A percentile compares a stretch with the other conserved stretches of the same genome.
phyloP scores from a whole-genome alignment of 441 rosid genomes.

The Arabidopsis hybrid region DNA sequence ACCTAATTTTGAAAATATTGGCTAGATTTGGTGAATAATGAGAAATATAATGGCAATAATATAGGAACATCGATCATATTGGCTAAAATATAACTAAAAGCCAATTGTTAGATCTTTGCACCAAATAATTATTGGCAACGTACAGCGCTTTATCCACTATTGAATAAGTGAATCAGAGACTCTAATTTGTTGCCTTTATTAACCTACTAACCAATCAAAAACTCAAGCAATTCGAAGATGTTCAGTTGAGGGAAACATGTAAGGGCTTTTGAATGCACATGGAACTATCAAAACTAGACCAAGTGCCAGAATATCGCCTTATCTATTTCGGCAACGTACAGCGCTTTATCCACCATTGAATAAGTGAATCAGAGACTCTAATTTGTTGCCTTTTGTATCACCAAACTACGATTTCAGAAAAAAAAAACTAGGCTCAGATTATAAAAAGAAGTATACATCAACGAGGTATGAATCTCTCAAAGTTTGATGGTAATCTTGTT shows the following conservation, averaged over 20 bases:
- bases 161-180: constrained; percentile 40
- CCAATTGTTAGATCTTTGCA: not conserved
- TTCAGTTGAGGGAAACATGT: not conserved
- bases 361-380: constrained; percentile 47
- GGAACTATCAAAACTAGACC: constrained; percentile 32
- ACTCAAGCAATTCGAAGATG: not conserved
- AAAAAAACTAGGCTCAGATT: constrained; percentile 34
- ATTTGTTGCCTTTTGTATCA: constrained; percentile 31
- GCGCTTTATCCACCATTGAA: constrained; percentile 37
- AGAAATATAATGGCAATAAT: not conserved
- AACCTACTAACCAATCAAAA: not conserved
- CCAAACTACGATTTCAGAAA: not conserved
- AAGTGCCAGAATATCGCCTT: constrained; percentile 41
- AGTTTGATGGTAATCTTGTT: constrained; percentile 49
- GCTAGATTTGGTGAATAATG: no score
- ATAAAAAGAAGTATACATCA: constrained; percentile 41
- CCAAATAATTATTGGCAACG: constrained; percentile 41
- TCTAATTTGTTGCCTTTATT: constrained; percentile 39
- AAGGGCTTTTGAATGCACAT: constrained; percentile 39
- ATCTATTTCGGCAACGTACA: constrained; percentile 39
- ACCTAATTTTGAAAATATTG: no score
- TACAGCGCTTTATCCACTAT: constrained; percentile 44
- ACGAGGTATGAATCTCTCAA: constrained; percentile 47
- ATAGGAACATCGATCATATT: constrained; percentile 18
- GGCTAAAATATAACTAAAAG: not conserved